phyloP scores from a whole-genome alignment of 495 filamentous ascomycete species.

The Glonium stellatum region DNA sequence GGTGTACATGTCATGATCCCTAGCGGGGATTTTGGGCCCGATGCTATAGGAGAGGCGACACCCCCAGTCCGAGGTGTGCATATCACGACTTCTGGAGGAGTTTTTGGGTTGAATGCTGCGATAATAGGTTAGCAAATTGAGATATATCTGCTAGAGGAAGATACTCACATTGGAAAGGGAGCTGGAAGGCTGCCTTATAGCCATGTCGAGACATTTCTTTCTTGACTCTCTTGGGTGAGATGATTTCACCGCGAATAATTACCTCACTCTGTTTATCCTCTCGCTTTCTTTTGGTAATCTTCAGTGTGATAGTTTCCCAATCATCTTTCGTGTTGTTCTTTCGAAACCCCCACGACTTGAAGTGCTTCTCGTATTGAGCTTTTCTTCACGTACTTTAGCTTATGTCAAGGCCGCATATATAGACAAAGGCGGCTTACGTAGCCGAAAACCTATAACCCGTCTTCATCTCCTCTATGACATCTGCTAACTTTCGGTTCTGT shows the following conservation, averaged over 20 bases:
- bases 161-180: not conserved
- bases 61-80: too few species aligned
- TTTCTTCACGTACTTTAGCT: conserved; percentile 3
- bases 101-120: conserved; percentile 5
- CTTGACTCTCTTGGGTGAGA: conserved; percentile 1
- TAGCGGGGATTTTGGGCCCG: not conserved
- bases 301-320: not conserved
- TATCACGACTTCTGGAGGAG: not conserved
- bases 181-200: conserved; percentile 2
- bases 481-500: not conserved
- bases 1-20: not conserved
- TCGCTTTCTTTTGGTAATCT: conserved; percentile 6
- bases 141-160: not conserved
- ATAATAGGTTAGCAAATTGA: not conserved
- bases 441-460: not conserved
- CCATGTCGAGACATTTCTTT: conserved; percentile 5
- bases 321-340: conserved; percentile 3
- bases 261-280: conserved; percentile 5
- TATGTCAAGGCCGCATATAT: not conserved
- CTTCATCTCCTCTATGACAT: not conserved
- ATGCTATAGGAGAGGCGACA: too few species aligned
- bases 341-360: conserved; percentile 2
- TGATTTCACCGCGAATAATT: not conserved
- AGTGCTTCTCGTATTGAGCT: conserved; percentile 5
- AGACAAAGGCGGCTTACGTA: not conserved